Evolutionary conservation across 2,329 filamentous ascomycete genomes (phyloP), one percentile per base, ranked within the genome.

Genomic region (Venturiaceae sp.): DNA sequence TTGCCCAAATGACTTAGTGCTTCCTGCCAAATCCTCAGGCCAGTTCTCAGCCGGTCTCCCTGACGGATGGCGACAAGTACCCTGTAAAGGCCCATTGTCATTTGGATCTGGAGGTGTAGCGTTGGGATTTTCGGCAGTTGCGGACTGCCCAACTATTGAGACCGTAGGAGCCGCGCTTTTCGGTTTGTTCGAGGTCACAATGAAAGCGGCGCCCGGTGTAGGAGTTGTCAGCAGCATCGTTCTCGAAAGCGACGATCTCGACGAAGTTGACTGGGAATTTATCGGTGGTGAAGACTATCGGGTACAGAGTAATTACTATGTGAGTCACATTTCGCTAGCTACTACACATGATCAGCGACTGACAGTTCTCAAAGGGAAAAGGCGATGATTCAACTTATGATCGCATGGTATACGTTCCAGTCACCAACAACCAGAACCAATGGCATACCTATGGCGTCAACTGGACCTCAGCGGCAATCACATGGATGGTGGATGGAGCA

Each of bases 301-400:
- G 9, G 74, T 75, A 5, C 80, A 88, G 65, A 85, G 83, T 63
- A 92, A 94, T 75, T 92, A 86, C 74, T 89, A 88, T 74, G 82
- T 50, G 19, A 50, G 44, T 50, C n/a, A n/a, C n/a, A n/a, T n/a
- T n/a, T n/a, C n/a, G n/a, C n/a, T n/a, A n/a, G n/a, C n/a, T n/a
- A n/a, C n/a, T n/a, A 7, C 21, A 14, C 37, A 14, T 5, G 14
- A 50, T n/a, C 44, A 50, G 13, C 13, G 19, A 16, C 44, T 50
- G 21, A 50, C 44, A 50, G 30, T n/a, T n/a, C 13, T n/a, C 13
- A 30, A 50, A 50, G 44, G 44, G 78, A 63, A 80, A 81, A 68
- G 79, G 79, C 32, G 75, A 83, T 61, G 79, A 74, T 30, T 77
- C 77, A 52, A 74, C 73, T 37, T 80, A 77, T 65, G 76, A 80